Evolutionary conservation across 2,329 filamentous ascomycete genomes (phyloP), one percentile per base, ranked within the genome.

Genomic region (Botrytis squamosa): DNA sequence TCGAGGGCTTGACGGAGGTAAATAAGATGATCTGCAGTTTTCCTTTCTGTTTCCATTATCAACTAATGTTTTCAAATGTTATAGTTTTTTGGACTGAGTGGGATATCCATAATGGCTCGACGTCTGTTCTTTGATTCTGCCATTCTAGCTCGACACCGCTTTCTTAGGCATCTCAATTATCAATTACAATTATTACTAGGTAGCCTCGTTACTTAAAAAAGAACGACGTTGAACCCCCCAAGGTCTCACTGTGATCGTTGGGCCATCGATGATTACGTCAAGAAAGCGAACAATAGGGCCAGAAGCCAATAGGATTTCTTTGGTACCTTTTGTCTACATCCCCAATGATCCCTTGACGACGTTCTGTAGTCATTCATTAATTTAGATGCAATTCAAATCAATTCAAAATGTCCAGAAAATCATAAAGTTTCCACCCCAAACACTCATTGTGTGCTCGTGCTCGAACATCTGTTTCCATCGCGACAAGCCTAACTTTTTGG

Each of bases 1-100:
- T 87, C 84, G 73, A 98, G 88, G 55, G 94, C 94, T 73, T 91
- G 85, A 72, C 85, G 87, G 85, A 98, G 92, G 80, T 89, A 89
- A 38, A 70, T 70, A 52, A 76, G 18, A 44, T 81, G 81, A 57
- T n/a, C 65, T 55, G 64, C 25, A 36, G 63, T 65, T 42, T 22
- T 44, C 16, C 25, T 42, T 63, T 14, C 57, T 57, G 18, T 20
- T 36, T 68, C 63, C 63, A 72, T 72, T 44, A 22, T 68, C 25
- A 9, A 42, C 46, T 22, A 33, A 25, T 29, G 22, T n/a, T 63
- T 25, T 46, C n/a, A 20, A 25, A 25, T 25, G 67, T 46, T 62
- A 29, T 25, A 46, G 25, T 7, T 44, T 22, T n/a, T 62, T 62
- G 40, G 5, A 7, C 29, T 67, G 44, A 67, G 36, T 10, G 25